Conservation (phyloP, 2,329 filamentous ascomycete genomes). For the Dactylellina parvicollis region DNA sequence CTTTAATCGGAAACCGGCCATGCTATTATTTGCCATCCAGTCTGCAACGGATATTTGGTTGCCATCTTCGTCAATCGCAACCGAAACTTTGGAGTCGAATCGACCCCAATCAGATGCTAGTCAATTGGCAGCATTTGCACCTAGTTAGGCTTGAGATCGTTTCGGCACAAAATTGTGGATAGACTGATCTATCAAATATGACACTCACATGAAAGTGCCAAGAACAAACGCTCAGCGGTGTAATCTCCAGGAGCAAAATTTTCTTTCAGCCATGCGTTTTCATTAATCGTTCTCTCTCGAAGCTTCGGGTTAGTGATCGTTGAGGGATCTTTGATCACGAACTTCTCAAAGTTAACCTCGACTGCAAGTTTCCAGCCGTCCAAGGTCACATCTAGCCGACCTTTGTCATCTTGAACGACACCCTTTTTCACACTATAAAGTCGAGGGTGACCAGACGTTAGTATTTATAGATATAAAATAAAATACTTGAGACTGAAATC, state of each 20-base stretch:
- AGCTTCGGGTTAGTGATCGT: background rate
- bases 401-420: background rate
- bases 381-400: background rate
- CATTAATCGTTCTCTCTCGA: background rate
- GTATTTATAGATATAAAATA: background rate
- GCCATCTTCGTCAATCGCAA: background rate
- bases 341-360: background rate
- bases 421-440: background rate
- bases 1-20: background rate
- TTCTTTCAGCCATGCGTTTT: background rate
- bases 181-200: no score
- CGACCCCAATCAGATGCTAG: background rate
- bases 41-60: background rate
- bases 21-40: background rate
- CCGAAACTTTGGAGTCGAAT: background rate
- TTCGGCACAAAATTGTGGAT: no score
- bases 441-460: background rate
- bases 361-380: background rate
- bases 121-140: no score
- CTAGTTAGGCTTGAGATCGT: no score
- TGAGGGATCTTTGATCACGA: background rate
- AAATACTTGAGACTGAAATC: no score
- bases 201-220: background rate
- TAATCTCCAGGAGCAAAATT: background rate
- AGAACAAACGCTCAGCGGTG: background rate